Evolutionary conservation across 768 basidiomycete genomes (phyloP), one percentile per base, ranked within the genome.

Genomic region (Boletus insuetus): DNA sequence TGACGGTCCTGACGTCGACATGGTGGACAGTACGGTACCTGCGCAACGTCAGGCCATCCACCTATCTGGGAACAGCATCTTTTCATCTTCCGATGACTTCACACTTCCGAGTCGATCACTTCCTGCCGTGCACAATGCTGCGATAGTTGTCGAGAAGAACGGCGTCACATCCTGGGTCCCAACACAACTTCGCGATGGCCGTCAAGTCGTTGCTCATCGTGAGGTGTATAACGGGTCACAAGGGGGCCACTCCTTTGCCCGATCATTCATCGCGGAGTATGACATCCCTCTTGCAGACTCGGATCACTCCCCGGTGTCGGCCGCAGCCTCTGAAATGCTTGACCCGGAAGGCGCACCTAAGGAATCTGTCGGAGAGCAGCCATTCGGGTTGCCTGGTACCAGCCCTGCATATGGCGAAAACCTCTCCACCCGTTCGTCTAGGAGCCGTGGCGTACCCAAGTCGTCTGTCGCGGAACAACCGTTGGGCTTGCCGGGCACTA

Each of bases 21-120:
- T 71, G 65, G 38, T 56, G 43, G 63, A 69, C 6, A 50, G 31
- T 20, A 50, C 45, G 13, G 16, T 43, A 26, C 38, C 37, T 6
- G 40, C 26, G 5, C 53, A 20, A 20, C 59, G 55, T 31, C 63
- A 42, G 50, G 47, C 54, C 12, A 31, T 69, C 22, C 64, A 59
- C 22, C 51, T 70, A 16, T 64, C 64, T 14, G 51, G 53, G 12
- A 70, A 69, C 38, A 70, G 67, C 37, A 66, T 70, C 22, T 67
- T 70, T 42, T 60, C 69, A 22, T 62, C 68, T 26, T 70, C 68
- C 8, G 68, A 50, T 40, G 67, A 70, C 14, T 63, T 70, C n/a
- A 61, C 67, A 0, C 48, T 69, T 11, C n/a, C n/a, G n/a, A n/a
- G n/a, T n/a, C 40, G 26, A 35, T 51, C 54, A n/a, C 17, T 53